Evolutionary conservation across 805 yeast genomes (phyloP).

Genomic region (Metschnikowia santaceciliae): DNA sequence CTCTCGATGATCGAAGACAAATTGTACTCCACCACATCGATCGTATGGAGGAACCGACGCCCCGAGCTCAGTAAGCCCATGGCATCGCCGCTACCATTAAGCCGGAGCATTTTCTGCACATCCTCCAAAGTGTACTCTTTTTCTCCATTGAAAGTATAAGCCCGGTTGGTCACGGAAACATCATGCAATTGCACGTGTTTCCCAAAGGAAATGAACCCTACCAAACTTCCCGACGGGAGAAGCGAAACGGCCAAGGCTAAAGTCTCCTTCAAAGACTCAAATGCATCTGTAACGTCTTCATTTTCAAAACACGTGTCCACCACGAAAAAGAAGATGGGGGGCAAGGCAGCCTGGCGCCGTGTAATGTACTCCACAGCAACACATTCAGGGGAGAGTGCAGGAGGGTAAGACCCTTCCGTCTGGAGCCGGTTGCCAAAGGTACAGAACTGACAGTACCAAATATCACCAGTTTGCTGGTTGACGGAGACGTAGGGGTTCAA

Average conservation of each 20-base stretch:
- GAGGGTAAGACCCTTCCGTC: slow-evolving; percentile 34
- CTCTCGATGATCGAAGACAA: slow-evolving; percentile 47
- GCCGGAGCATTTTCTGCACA: slow-evolving; percentile 44
- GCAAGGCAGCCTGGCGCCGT: slow-evolving; percentile 35
- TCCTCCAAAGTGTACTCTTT: slow-evolving; percentile 48
- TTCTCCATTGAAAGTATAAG: slow-evolving; percentile 51
- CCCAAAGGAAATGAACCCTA: slow-evolving; percentile 59
- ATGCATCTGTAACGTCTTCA: slow-evolving; percentile 45
- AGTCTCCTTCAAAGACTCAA: slow-evolving; percentile 46
- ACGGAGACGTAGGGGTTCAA: slow-evolving; percentile 49
- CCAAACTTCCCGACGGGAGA: slow-evolving; percentile 51
- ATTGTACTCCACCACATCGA: slow-evolving; percentile 48
- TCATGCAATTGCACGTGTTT: slow-evolving; percentile 58
- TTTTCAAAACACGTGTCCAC: slow-evolving; percentile 54
- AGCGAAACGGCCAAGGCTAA: slow-evolving; percentile 42
- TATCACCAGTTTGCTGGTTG: slow-evolving; percentile 20
- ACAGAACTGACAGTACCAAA: slow-evolving; percentile 61
- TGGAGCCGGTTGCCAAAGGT: slow-evolving; percentile 39
- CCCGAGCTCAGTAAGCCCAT: slow-evolving; percentile 6
- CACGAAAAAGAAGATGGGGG: slow-evolving; percentile 49
- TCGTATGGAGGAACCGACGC: slow-evolving; percentile 45
- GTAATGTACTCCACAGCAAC: slow-evolving; percentile 52
- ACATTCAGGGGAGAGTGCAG: slow-evolving; percentile 16
- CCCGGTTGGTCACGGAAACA: slow-evolving; percentile 23
- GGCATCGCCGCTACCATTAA: slow-evolving; percentile 26